Conservation (phyloP, 2,329 filamentous ascomycete genomes). For the Fusarium fujikuroi region DNA sequence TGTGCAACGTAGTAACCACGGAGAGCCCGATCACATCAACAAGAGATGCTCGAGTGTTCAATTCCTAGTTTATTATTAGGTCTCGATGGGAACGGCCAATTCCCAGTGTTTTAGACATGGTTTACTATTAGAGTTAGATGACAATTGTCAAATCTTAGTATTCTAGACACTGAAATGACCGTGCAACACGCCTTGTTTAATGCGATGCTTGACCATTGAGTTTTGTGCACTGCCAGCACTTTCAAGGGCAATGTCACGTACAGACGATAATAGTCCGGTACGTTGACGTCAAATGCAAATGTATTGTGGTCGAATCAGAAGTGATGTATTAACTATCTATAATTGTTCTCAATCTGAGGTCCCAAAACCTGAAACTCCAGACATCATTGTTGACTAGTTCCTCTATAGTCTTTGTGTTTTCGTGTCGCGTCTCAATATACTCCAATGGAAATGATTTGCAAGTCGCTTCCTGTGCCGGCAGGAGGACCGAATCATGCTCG, state of each 20-base stretch:
- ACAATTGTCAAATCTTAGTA: neutral
- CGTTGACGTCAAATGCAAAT: neutral
- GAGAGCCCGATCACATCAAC: neutral
- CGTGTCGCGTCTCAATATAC: conserved; percentile 33
- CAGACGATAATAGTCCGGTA: neutral
- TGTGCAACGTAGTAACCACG: neutral
- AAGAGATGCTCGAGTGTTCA: neutral
- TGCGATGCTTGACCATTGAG: neutral
- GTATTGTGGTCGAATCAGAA: neutral
- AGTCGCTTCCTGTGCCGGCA: conserved; percentile 27
- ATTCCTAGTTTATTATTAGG: conserved; percentile 16
- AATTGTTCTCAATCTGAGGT: conserved; percentile 27
- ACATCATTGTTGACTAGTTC: conserved; percentile 13
- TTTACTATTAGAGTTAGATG: neutral
- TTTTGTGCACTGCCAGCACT: conserved; percentile 6
- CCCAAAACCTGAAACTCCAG: conserved; percentile 22
- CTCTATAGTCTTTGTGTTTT: conserved; percentile 27
- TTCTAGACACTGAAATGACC: conserved; percentile 12
- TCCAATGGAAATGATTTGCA: conserved; percentile 6
- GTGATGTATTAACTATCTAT: conserved; percentile 34
- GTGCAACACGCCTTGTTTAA: conserved; percentile 13
- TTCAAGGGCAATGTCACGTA: neutral
- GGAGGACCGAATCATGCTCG: conserved; percentile 22
- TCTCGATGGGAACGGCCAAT: neutral
- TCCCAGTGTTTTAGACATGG: neutral